Conservation (phyloP, 2,329 filamentous ascomycete species). For the Juglanconis oblonga region DNA sequence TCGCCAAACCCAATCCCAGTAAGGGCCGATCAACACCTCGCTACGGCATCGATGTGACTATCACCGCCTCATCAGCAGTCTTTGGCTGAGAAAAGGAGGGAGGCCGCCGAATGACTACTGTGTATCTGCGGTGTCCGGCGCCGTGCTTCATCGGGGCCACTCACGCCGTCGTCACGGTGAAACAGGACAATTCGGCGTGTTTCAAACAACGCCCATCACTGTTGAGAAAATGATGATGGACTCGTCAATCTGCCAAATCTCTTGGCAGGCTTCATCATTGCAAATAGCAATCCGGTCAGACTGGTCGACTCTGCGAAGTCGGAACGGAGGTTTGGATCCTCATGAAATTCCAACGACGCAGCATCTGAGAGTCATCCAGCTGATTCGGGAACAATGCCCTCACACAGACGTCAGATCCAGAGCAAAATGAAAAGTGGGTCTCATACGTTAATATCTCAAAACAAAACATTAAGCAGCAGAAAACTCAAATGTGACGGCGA, state of each 20-base stretch:
- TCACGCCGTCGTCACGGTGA: neutral
- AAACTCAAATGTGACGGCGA: neutral
- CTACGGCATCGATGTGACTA: slow-evolving; percentile 3
- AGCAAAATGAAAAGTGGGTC: neutral
- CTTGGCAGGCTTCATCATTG: neutral
- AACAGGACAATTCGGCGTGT: neutral
- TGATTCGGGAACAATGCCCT: too few species aligned
- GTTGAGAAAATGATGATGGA: neutral
- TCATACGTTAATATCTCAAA: too few species aligned
- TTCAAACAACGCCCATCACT: neutral
- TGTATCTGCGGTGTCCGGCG: neutral
- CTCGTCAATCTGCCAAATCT: neutral
- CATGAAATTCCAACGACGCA: too few species aligned
- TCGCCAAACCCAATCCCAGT: neutral
- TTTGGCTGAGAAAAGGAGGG: neutral
- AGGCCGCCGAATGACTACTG: neutral
- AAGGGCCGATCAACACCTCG: neutral
- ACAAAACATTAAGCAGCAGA: neutral
- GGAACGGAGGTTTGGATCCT: neutral
- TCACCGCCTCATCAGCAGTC: neutral
- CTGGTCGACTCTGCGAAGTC: neutral
- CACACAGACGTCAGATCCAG: neutral
- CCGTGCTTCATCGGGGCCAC: neutral
- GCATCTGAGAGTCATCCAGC: too few species aligned
- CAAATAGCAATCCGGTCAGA: neutral